Base-by-base conservation (phyloP, 2,329 filamentous ascomycete genomes). In the Fusarium sp. region DNA sequence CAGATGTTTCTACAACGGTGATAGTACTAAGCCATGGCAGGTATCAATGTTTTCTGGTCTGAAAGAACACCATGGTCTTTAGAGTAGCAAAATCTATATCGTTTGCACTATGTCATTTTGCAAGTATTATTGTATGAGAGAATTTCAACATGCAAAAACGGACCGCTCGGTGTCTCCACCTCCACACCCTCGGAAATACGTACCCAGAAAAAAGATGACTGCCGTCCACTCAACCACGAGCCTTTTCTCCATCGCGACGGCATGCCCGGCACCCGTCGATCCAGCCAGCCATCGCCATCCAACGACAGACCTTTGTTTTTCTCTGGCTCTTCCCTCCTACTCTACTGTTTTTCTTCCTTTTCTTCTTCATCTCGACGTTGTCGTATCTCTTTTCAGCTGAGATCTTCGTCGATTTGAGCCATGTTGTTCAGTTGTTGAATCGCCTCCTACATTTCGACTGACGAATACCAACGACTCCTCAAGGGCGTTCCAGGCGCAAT, bases 91-190 rank as follows among this genome's bases (percentile, higher is more conserved):
- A 14, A 3, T 20, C 2, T 20, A 23, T 37, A 10, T 18, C 9
- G 25, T 23, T 20, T 55, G 25, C 51, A 40, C 49, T 59, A 42
- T 59, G 48, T 50, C 18, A 49, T 42, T 46, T 61, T 48, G 40
- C 37, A 37, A 40, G 46, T 63, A 53, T 59, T 74, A 71, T 43
- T 55, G 40, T 74, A 72, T 75, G 73, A 75, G 72, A 74, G 66
- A 75, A 74, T 74, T 75, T 71, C 68, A 13, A 66, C 21, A 30
- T 49, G 47, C 43, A 48, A 55, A 43, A 58, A 72, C 72, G 73
- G 73, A 74, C 57, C 58, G 64, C 68, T 73, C 73, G 73, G 73
- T 66, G 71, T 72, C 73, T 53, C 73, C 73, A 75, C 73, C 72
- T 74, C 73, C 73, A 68, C 63, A 71, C 58, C 59, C 56, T 59